phyloP scores from a whole-genome alignment of 495 filamentous ascomycete species.

The Thermothielavioides terrestris region DNA sequence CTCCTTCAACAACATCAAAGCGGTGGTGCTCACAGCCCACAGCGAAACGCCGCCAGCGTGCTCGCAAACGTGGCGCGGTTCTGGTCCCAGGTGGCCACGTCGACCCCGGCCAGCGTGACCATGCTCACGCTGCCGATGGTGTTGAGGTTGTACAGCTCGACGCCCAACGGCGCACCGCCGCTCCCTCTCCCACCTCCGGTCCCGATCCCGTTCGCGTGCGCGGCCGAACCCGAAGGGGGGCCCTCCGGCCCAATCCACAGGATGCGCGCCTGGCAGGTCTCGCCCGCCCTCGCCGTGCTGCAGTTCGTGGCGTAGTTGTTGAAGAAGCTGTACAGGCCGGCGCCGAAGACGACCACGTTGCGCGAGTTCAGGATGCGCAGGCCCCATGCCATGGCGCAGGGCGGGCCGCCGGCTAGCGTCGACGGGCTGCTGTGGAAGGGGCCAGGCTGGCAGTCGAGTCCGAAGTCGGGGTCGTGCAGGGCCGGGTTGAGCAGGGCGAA shows the following conservation, averaged over 20 bases:
- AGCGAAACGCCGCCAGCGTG: slow-evolving; percentile 20
- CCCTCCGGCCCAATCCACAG: slow-evolving; percentile 14
- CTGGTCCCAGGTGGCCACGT: slow-evolving; percentile 23
- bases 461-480: slow-evolving; percentile 68
- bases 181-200: no score
- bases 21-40: background rate
- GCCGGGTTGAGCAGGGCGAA: slow-evolving; percentile 52
- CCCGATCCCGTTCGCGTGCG: no score
- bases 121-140: slow-evolving; percentile 29
- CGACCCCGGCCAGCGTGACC: slow-evolving; percentile 16
- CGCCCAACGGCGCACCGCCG: no score
- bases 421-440: slow-evolving; percentile 31
- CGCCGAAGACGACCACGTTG: slow-evolving; percentile 61
- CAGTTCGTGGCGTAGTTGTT: slow-evolving; percentile 75
- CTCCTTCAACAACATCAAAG: background rate
- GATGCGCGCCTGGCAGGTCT: slow-evolving; percentile 80
- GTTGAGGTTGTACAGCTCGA: slow-evolving; percentile 25
- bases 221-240: no score
- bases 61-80: slow-evolving; percentile 24
- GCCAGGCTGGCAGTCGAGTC: slow-evolving; percentile 24
- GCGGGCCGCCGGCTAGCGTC: slow-evolving; percentile 20
- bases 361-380: slow-evolving; percentile 60
- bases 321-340: slow-evolving; percentile 78
- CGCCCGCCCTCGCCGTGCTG: slow-evolving; percentile 45
- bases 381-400: slow-evolving; percentile 59